Base-by-base conservation (phyloP, 2,329 filamentous ascomycete species). In the Dryadomyces quercivorus region DNA sequence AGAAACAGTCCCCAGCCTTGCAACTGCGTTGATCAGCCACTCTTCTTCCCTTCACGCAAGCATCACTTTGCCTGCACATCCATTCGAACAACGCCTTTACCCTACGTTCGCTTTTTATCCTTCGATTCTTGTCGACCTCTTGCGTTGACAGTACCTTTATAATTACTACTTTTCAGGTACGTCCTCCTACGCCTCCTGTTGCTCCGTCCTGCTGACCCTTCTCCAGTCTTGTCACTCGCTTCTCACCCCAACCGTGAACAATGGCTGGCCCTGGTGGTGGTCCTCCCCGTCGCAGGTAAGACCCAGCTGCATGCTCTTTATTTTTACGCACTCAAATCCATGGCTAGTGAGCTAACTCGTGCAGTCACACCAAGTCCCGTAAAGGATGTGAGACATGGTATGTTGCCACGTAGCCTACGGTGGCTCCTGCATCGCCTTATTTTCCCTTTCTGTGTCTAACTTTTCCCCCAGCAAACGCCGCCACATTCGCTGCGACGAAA, bases 401-500 rank as follows among this genome's bases (percentile, higher is more conserved):
- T 59, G 72, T 65, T 54, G 22, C 50, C 40, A 38, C 21, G 26
- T 51, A 22, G 18, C 36, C 16, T 31, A 10, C 43, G 26, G 36
- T n/a, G 21, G 34, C 10, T 36, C 43, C 12, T 43, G 8, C 21
- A 26, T n/a, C 16, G 54, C 59, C 55, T 56, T 57, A 10, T n/a
- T 21, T 36, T 8, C 20, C 40, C n/a, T n/a, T 45, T 47, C 21
- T 55, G n/a, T 45, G n/a, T 45, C 59, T 63, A 59, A 61, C 58
- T 22, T 21, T 22, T 21, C 20, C n/a, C 42, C n/a, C 58, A 77
- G 75, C 80, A 98, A 98, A 73, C 85, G 87, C 68, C 84, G 93
- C 67, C 93, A 98, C 71, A 98, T 98, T 67, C 82, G 93, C 64
- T 98, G 93, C 72, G 93, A 98, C 67, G 93, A 98, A 70, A 95